Evolutionary conservation across 805 yeast genomes (phyloP).

Genomic region (Candida orba): DNA sequence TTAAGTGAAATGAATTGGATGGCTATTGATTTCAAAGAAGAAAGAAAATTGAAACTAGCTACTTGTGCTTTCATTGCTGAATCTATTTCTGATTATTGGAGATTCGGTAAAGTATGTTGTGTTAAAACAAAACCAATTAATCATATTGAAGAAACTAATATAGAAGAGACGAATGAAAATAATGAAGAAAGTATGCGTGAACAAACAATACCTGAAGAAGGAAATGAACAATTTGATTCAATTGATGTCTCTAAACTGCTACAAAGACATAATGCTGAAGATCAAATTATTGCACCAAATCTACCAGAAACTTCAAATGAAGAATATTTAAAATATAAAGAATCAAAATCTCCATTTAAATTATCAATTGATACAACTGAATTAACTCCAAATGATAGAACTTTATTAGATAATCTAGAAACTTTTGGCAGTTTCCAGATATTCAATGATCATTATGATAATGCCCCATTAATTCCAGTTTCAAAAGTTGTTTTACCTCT

Average conservation of each 20-base stretch:
- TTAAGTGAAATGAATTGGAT: slow-evolving; percentile 81
- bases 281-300: slow-evolving; percentile 24
- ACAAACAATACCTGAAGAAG: not conserved
- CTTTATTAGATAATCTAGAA: slow-evolving; percentile 29
- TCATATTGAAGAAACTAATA: slow-evolving; percentile 17
- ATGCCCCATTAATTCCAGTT: slow-evolving; percentile 42
- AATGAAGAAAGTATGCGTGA: not conserved
- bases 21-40: slow-evolving; percentile 70
- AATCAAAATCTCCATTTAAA: slow-evolving; percentile 25
- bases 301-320: slow-evolving; percentile 27
- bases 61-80: slow-evolving; percentile 64
- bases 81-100: slow-evolving; percentile 74
- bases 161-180: not conserved
- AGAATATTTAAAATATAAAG: slow-evolving; percentile 17
- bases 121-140: slow-evolving; percentile 43
- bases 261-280: slow-evolving; percentile 26
- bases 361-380: slow-evolving; percentile 25
- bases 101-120: slow-evolving; percentile 62
- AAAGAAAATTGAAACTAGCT: slow-evolving; percentile 59
- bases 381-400: slow-evolving; percentile 26
- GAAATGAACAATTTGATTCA: slow-evolving; percentile 11
- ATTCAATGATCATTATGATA: slow-evolving; percentile 24
- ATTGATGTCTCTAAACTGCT: slow-evolving; percentile 34
- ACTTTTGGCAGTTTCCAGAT: slow-evolving; percentile 24
- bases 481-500: slow-evolving; percentile 59